These are phyloP conservation scores for Plasmodium reichenowi DNA, from an alignment of 169 alveolate genomes.

Conservation along the genomic window DNA sequence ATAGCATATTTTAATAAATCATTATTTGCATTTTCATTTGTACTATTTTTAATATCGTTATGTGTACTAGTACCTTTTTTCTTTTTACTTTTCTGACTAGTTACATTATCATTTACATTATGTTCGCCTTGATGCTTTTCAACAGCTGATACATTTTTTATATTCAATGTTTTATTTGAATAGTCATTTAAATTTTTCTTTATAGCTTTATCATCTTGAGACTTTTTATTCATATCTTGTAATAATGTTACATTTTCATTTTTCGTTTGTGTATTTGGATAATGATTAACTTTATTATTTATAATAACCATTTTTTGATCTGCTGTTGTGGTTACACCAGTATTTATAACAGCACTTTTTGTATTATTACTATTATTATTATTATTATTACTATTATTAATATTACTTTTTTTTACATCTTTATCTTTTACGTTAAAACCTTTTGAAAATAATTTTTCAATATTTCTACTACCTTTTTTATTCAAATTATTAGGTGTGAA, in stretches of 20 bases:
- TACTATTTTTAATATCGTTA: conserved; percentile 11
- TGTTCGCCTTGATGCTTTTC: not conserved
- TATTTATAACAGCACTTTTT: not conserved
- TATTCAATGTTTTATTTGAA: conserved; percentile 13
- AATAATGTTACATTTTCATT: conserved; percentile 23
- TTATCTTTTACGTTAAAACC: conserved; percentile 48
- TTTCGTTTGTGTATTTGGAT: conserved; percentile 13
- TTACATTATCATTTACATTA: conserved; percentile 6
- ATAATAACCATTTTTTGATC: conserved; percentile 24
- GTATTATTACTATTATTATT: conserved; percentile 23
- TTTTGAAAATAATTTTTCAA: conserved; percentile 61
- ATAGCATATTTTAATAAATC: conserved; percentile 24
- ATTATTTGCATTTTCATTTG: conserved; percentile 15
- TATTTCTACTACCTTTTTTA: conserved; percentile 23
- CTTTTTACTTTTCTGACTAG: conserved; percentile 16
- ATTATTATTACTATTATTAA: conserved; percentile 13
- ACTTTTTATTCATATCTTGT: conserved; percentile 46
- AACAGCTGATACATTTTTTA: conserved; percentile 18
- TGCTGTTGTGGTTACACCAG: conserved; percentile 1
- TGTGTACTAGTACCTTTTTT: conserved; percentile 13
- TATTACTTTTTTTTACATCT: conserved; percentile 34
- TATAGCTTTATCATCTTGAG: conserved; percentile 18
- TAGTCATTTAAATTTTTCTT: conserved; percentile 24
- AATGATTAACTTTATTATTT: conserved; percentile 26
- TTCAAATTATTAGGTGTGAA: conserved; percentile 12